Base-by-base conservation (phyloP, 495 filamentous ascomycete species). In the Aspergillus indologenus region DNA sequence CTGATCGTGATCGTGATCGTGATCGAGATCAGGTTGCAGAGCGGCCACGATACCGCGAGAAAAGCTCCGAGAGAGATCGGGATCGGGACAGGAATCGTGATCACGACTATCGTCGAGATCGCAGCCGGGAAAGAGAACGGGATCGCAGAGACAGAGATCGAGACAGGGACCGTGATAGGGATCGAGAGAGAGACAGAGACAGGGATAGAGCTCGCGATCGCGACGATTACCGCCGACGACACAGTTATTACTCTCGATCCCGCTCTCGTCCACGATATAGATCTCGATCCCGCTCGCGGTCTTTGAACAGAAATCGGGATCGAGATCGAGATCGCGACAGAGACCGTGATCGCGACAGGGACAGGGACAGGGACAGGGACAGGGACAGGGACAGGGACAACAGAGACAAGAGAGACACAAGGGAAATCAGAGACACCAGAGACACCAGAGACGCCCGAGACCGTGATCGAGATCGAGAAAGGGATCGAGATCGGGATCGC, bases 31-130 rank as follows among this genome's bases (percentile, higher is more conserved):
- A 70, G 21, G 72, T 78, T 45, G 65, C 65, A 17, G 62, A 57
- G 5, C 58, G 62, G 22, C 44, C 65, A 50, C 64, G 70, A 44
- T 74, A 58, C 43, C 76, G 53, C 44, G 76, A 70, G 48, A 66
- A 51, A 59, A 68, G 76, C 21, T 60, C 69, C 47, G 71, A 75
- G 22, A 69, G 72, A 31, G 75, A 74, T 48, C 68, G 75, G 34
- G 68, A 70, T 42, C 63, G 76, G 31, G 68, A 70, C 8, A 74
- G 67, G 51, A 69, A 69, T 18, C 67, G 66, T n/a, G 65, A 74
- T 18, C 48, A 63, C 51, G 68, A 71, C 24, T 42, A 47, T 45
- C 65, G 66, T 19, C 62, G 68, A 48, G 63, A 63, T 40, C 64
- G 64, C 49, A 44, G 31, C 24, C 55, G 50, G 54, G 67, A 72